Conservation (phyloP, 345 rosid genomes). For the Anacardium occidentale region DNA sequence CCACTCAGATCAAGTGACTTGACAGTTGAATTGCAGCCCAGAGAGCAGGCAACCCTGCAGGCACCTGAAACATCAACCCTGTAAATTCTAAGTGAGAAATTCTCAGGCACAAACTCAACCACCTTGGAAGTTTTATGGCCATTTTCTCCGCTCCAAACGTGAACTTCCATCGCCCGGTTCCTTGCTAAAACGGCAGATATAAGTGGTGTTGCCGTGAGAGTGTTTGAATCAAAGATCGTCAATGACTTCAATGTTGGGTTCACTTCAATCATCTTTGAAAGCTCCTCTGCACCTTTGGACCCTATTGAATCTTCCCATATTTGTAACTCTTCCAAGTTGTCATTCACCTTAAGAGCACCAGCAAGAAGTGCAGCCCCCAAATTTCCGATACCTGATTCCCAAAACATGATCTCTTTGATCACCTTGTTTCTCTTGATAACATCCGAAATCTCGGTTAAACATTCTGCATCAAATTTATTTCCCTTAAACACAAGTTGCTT, state of each 20-base stretch:
- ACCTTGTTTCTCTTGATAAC: slow-evolving; percentile 52
- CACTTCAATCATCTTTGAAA: slow-evolving; percentile 85
- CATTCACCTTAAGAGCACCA: slow-evolving; percentile 64
- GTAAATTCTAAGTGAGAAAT: slow-evolving; percentile 60
- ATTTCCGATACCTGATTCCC: slow-evolving; percentile 51
- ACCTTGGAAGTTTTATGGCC: slow-evolving; percentile 66
- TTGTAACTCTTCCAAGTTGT: slow-evolving; percentile 79
- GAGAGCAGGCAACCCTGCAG: slow-evolving; percentile 75
- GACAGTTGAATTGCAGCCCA: slow-evolving; percentile 79
- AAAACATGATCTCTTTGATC: slow-evolving; percentile 59
- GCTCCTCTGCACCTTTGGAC: slow-evolving; percentile 85
- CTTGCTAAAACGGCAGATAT: slow-evolving; percentile 85
- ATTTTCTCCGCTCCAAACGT: slow-evolving; percentile 70
- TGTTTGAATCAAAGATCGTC: slow-evolving; percentile 72
- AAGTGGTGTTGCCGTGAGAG: slow-evolving; percentile 70
- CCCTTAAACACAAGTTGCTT: slow-evolving; percentile 56
- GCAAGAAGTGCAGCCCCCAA: slow-evolving; percentile 67
- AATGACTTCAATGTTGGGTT: slow-evolving; percentile 71
- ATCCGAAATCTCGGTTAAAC: slow-evolving; percentile 57
- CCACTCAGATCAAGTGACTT: slow-evolving; percentile 80
- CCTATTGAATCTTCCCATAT: slow-evolving; percentile 98
- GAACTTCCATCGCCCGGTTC: slow-evolving; percentile 79
- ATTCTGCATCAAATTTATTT: slow-evolving; percentile 53
- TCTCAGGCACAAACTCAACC: slow-evolving; percentile 77
- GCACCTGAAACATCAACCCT: slow-evolving; percentile 63